A percentile compares a stretch with the other conserved stretches of the same genome.
These are phyloP conservation scores for Aspergillus cavernicola DNA, from an alignment of 495 filamentous ascomycete species.

Conservation along the genomic window DNA sequence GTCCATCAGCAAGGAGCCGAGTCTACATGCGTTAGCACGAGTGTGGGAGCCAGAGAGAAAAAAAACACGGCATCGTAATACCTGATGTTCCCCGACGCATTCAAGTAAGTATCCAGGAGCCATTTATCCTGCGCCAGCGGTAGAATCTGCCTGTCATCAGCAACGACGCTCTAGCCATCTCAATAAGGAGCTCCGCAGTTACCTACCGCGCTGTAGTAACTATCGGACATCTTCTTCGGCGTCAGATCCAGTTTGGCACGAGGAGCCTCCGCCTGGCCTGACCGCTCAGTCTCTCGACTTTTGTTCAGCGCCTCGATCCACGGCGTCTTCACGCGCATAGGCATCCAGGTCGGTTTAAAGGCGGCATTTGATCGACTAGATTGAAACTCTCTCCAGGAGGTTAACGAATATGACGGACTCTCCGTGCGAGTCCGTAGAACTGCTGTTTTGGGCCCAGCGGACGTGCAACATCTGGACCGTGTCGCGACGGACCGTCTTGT, in stretches of 20 bases:
- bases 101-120: slow-evolving; percentile 66
- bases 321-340: slow-evolving; percentile 59
- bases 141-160: slow-evolving; percentile 46
- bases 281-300: slow-evolving; percentile 41
- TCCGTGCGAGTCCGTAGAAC: slow-evolving; percentile 3
- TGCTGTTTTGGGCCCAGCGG: neutral
- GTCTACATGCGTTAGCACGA: slow-evolving; percentile 28
- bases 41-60: neutral
- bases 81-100: slow-evolving; percentile 62
- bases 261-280: slow-evolving; percentile 25
- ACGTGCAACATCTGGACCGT: slow-evolving; percentile 12
- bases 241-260: slow-evolving; percentile 46
- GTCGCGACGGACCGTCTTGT: slow-evolving; percentile 17
- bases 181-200: neutral
- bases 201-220: slow-evolving; percentile 58
- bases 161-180: neutral
- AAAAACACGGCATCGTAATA: slow-evolving; percentile 15
- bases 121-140: slow-evolving; percentile 67
- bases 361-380: slow-evolving; percentile 25
- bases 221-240: slow-evolving; percentile 64
- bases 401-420: neutral
- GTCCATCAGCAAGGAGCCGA: slow-evolving; percentile 76
- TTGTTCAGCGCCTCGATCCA: slow-evolving; percentile 66
- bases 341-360: slow-evolving; percentile 39
- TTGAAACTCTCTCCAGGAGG: slow-evolving; percentile 24